phyloP scores from a whole-genome alignment of 1,284 basidiomycete species.

The Irpex lacteus region DNA sequence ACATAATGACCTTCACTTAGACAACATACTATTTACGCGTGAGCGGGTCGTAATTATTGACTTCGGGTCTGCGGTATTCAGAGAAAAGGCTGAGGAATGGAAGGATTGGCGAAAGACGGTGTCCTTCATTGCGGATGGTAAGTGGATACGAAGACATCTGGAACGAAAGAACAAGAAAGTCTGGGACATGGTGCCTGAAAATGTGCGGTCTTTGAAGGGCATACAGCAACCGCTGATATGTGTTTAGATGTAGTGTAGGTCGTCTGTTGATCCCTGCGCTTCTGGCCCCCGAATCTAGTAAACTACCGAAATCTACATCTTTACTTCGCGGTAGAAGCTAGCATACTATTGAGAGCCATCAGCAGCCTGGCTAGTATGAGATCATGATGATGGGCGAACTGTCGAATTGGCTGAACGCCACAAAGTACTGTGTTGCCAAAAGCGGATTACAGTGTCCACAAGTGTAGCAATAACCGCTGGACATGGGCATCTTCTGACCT shows the following conservation, averaged over 20 bases:
- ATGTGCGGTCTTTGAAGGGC: no score
- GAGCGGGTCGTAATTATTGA: neutral
- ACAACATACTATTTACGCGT: neutral
- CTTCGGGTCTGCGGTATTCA: neutral
- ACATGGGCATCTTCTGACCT: no score
- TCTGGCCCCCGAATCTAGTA: neutral
- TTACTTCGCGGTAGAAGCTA: slow-evolving; percentile 15
- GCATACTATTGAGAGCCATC: slow-evolving; percentile 5
- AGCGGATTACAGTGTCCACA: no score
- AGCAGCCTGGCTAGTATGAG: no score
- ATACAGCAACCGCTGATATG: no score
- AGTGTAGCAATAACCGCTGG: no score
- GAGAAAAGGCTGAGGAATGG: neutral
- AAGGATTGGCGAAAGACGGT: neutral
- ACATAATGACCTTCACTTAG: neutral
- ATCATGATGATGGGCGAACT: no score
- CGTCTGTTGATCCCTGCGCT: neutral
- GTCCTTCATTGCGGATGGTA: neutral
- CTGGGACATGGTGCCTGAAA: no score
- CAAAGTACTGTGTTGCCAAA: neutral
- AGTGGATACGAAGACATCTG: neutral
- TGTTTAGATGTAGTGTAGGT: no score
- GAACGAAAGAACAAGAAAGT: no score
- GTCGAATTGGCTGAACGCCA: neutral
- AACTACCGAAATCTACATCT: slow-evolving; percentile 1